Evolutionary conservation across 257 asterid genomes (phyloP), one percentile per base, ranked within the genome.

Genomic region (Linderniella brevidens): DNA sequence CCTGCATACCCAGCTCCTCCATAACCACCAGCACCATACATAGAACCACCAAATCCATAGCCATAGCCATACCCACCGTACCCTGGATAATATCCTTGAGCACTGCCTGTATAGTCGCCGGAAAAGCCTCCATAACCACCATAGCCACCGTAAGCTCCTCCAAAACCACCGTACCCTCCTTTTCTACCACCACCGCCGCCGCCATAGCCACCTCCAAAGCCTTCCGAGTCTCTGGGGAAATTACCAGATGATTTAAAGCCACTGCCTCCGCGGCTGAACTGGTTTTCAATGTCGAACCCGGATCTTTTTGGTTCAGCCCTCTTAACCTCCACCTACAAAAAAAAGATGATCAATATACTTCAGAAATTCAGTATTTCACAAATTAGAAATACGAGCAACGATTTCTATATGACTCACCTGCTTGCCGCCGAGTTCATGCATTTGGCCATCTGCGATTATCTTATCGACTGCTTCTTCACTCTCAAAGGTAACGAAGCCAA

Each of bases 351-450:
- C 53, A 41, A 49, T 44, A 8, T 9, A 19, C 10, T 17, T 8
- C 19, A 35, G 12, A 1, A 4, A 39, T 9, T 13, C 43, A 4
- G 13, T 10, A 2, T 46, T 11, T 17, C 12, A 17, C 19, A 55
- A 25, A 25, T 25, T 51, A 13, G 7, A 49, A 35, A 17, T 35
- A 16, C 32, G 37, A 15, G n/a, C 17, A 16, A 50, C 35, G 19
- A 11, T 48, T 32, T n/a, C n/a, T n/a, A n/a, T n/a, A n/a, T 20
- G 4, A 69, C 96, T 79, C 71, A 90, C 96, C 63, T 76, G 92
- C 71, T 90, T 90, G 57, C 99, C 99, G 49, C 76, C 74, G 59
- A 90, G 69, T 74, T 85, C 96, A 50, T 90, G 99, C 96, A 85
- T 79, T 46, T 61, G 93, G 17, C 96, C 96, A 77, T 82, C 75